Evolutionary conservation across 257 asterid species (phyloP).

Genomic region (Forsythia viridissima): DNA sequence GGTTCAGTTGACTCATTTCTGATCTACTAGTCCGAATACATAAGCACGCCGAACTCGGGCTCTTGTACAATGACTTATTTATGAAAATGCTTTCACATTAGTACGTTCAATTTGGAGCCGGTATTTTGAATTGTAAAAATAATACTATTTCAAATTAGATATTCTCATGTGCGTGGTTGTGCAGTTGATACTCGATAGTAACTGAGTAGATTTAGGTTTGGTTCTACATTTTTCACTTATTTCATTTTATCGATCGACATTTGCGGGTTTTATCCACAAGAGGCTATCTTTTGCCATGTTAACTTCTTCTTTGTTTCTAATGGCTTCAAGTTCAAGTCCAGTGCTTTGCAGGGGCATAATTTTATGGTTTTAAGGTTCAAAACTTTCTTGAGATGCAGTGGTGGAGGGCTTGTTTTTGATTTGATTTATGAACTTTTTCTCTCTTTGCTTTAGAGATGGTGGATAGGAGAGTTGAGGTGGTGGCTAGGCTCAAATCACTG

Average conservation of each 20-base stretch:
- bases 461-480: slow-evolving; percentile 93
- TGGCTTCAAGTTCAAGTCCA: background rate
- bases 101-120: background rate
- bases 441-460: slow-evolving; percentile 63
- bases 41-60: background rate
- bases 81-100: background rate
- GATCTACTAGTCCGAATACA: background rate
- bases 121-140: background rate
- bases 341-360: background rate
- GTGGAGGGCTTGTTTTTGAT: background rate
- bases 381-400: background rate
- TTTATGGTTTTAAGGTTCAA: background rate
- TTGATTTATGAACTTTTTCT: background rate
- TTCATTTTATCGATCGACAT: background rate
- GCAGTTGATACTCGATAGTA: background rate
- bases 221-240: background rate
- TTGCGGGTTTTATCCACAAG: background rate
- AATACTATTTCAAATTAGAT: background rate
- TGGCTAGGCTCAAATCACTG: slow-evolving; percentile 80
- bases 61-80: background rate
- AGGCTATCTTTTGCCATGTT: background rate
- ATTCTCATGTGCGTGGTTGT: background rate
- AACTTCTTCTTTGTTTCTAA: background rate
- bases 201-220: background rate
- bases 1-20: background rate